These are phyloP conservation scores for Platanus orientalis DNA, from an alignment of 164 flowering plant species.

Conservation along the genomic window DNA sequence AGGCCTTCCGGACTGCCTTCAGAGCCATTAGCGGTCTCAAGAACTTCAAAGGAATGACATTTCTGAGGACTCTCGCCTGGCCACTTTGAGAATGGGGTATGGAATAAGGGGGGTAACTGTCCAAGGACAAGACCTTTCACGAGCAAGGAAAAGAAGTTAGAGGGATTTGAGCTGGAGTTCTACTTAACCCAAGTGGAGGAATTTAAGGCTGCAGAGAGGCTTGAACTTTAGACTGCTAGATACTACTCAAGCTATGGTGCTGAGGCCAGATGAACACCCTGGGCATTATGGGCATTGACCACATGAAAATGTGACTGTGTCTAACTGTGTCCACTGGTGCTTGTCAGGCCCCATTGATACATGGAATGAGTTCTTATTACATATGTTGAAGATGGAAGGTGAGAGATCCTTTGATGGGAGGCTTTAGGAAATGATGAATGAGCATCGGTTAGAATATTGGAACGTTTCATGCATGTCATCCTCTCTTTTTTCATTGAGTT, in stretches of 20 bases:
- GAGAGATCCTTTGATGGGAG: not conserved
- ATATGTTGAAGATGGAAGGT: not conserved
- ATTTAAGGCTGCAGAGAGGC: conserved; percentile 13
- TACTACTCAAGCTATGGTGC: not conserved
- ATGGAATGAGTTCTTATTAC: not conserved
- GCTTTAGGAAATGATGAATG: not conserved
- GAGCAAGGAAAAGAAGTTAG: conserved; percentile 38
- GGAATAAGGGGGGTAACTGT: conserved; percentile 57
- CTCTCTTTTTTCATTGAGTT: too few relatives aligned
- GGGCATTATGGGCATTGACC: not conserved
- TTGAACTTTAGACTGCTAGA: not conserved
- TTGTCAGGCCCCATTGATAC: not conserved
- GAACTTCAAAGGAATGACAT: not conserved
- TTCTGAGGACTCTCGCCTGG: conserved; percentile 2
- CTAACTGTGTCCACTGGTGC: not conserved
- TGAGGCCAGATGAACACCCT: not conserved
- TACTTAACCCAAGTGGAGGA: conserved; percentile 52
- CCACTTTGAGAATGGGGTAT: conserved; percentile 15
- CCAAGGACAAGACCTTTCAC: conserved; percentile 34
- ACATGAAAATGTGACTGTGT: not conserved
- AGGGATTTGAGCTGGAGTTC: conserved; percentile 34
- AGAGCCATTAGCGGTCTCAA: not conserved
- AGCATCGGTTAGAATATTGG: not conserved
- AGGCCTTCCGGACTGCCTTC: not conserved
- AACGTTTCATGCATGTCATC: not conserved